These are phyloP conservation scores for Didymella pomorum DNA, from an alignment of 2,329 filamentous ascomycete genomes.

Conservation along the genomic window DNA sequence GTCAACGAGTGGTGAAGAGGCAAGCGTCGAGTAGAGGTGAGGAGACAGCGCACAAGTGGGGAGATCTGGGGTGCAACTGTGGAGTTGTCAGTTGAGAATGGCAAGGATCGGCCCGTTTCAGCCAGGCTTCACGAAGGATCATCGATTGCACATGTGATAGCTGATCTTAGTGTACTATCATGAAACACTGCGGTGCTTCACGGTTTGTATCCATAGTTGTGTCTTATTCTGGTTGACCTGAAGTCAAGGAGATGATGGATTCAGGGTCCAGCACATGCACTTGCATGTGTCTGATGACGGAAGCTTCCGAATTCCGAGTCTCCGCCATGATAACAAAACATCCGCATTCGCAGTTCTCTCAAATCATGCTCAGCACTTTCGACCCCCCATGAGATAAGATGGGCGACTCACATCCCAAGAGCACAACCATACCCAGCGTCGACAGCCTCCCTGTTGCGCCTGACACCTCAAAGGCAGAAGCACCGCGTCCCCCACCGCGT, in stretches of 20 bases:
- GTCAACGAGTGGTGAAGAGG: neutral
- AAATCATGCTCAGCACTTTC: neutral
- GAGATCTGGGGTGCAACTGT: constrained; percentile 12
- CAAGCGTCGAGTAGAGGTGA: neutral
- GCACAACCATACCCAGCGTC: constrained; percentile 35
- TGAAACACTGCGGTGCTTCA: neutral
- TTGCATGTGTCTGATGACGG: no score
- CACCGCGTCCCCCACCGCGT: constrained; percentile 18
- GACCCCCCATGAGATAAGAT: constrained; percentile 15
- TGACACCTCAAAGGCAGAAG: constrained; percentile 16
- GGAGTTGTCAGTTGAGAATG: constrained; percentile 4
- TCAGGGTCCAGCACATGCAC: constrained; percentile 10
- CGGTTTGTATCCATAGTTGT: neutral
- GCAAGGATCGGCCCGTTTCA: constrained; percentile 22
- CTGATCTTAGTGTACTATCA: neutral
- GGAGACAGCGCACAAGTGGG: constrained; percentile 13
- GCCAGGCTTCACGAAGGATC: neutral
- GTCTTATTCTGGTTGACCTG: neutral
- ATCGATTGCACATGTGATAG: constrained; percentile 15
- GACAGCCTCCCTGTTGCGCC: constrained; percentile 19
- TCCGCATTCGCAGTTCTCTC: neutral
- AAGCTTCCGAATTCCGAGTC: neutral
- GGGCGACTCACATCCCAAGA: constrained; percentile 29
- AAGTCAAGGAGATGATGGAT: neutral
- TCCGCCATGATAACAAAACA: constrained; percentile 8